A percentile compares a stretch with the other conserved stretches of the same genome.
phyloP scores from a whole-genome alignment of 208 protist species.

The Hexamita inflata region DNA sequence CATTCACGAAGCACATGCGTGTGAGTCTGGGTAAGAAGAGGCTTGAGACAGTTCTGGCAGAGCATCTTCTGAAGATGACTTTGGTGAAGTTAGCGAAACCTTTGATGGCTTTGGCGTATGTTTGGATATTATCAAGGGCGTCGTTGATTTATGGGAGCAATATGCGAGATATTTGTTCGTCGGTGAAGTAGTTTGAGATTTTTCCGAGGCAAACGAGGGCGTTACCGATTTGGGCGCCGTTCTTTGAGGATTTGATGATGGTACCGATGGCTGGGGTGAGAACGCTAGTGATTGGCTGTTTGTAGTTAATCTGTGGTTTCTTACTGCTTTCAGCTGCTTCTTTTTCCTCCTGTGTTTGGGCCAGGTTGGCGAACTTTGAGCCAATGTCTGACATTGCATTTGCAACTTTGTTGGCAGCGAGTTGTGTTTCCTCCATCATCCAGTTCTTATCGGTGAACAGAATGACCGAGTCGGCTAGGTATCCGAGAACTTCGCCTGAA shows the following conservation, averaged over 20 bases:
- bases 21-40: neutral
- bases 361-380: too few species aligned
- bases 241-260: neutral
- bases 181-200: neutral
- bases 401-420: too few species aligned
- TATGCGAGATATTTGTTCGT: neutral
- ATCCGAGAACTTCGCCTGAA: neutral
- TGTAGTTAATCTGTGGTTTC: neutral
- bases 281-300: neutral
- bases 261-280: neutral
- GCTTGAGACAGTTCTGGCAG: neutral
- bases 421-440: neutral
- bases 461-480: neutral
- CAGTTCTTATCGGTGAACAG: neutral
- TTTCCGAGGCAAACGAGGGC: neutral
- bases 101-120: neutral
- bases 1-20: too few species aligned
- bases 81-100: neutral
- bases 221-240: neutral
- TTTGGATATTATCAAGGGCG: neutral
- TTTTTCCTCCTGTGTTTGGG: too few species aligned
- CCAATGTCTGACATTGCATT: too few species aligned
- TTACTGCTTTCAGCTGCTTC: too few species aligned
- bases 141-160: neutral
- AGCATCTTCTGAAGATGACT: neutral